Conservation (phyloP, 2,329 filamentous ascomycete genomes). For the Arthrinium puccinioides region DNA sequence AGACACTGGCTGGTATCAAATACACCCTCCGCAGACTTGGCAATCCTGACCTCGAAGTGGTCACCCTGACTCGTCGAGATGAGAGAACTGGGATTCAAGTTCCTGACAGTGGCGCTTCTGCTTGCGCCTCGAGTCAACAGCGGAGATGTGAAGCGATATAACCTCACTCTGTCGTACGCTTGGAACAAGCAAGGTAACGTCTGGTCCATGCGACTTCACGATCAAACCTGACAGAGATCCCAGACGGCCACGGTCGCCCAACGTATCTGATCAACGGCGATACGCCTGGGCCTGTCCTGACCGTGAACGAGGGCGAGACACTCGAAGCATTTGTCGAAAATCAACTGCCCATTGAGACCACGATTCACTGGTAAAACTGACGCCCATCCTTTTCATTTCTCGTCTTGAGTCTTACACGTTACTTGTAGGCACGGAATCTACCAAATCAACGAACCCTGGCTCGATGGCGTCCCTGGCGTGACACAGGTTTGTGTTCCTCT, state of each 20-base stretch:
- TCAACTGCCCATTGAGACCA: slow-evolving; percentile 9
- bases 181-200: slow-evolving; percentile 3
- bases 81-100: background rate
- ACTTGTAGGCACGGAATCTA: slow-evolving; percentile 10
- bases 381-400: too few species aligned
- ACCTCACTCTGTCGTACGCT: slow-evolving; percentile 1
- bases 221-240: slow-evolving; percentile 2
- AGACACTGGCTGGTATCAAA: too few species aligned
- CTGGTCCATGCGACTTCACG: slow-evolving; percentile 5
- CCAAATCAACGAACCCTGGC: slow-evolving; percentile 11
- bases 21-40: too few species aligned
- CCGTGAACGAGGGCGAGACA: slow-evolving; percentile 9
- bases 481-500: slow-evolving; percentile 4
- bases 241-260: slow-evolving; percentile 10
- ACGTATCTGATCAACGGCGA: slow-evolving; percentile 9
- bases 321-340: slow-evolving; percentile 10
- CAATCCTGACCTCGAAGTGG: too few species aligned
- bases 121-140: background rate
- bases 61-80: too few species aligned
- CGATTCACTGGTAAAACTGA: slow-evolving; percentile 9
- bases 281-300: slow-evolving; percentile 8
- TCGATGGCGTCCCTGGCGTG: slow-evolving; percentile 12
- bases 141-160: background rate
- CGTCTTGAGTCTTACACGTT: too few species aligned
- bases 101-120: background rate